These are phyloP conservation scores for Sarocladium oryzae DNA, from an alignment of 2,329 filamentous ascomycete species.

Conservation along the genomic window DNA sequence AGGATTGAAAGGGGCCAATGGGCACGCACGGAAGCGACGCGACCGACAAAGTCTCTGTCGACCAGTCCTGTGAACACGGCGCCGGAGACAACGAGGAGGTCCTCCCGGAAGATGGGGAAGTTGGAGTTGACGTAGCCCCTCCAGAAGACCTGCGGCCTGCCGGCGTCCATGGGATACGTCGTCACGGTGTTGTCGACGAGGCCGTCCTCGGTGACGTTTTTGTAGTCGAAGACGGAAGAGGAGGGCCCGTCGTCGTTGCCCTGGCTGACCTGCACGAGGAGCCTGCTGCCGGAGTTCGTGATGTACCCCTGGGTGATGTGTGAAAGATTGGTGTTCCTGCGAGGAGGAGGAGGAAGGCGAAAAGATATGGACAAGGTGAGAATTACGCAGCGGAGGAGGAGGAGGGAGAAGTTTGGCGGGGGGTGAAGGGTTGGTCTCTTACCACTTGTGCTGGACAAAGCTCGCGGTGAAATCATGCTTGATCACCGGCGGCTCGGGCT, in stretches of 20 bases:
- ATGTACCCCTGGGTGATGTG: conserved; percentile 31
- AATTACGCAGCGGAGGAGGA: too few species aligned
- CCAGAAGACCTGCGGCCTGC: conserved; percentile 22
- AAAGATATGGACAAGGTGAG: too few species aligned
- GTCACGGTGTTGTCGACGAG: conserved; percentile 30
- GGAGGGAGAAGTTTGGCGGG: too few species aligned
- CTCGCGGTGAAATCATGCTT: conserved; percentile 24
- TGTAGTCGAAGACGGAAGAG: conserved; percentile 28
- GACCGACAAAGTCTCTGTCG: conserved; percentile 13
- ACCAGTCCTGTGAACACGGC: conserved; percentile 21
- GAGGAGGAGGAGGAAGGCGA: too few species aligned
- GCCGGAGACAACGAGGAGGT: conserved; percentile 19
- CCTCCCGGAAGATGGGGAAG: conserved; percentile 26
- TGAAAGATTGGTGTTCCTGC: conserved; percentile 31
- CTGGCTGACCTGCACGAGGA: conserved; percentile 25
- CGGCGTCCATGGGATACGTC: conserved; percentile 16
- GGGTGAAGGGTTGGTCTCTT: not conserved
- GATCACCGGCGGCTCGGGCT: conserved; percentile 25
- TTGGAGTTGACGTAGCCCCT: conserved; percentile 30
- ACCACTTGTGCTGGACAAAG: conserved; percentile 34
- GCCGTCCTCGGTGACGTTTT: conserved; percentile 25
- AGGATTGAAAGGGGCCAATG: not conserved
- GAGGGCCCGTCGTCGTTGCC: conserved; percentile 19
- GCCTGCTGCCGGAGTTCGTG: conserved; percentile 24
- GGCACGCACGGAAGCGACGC: conserved; percentile 20